Conservation (phyloP, 257 asterid species). For the Fraxinus americana region DNA sequence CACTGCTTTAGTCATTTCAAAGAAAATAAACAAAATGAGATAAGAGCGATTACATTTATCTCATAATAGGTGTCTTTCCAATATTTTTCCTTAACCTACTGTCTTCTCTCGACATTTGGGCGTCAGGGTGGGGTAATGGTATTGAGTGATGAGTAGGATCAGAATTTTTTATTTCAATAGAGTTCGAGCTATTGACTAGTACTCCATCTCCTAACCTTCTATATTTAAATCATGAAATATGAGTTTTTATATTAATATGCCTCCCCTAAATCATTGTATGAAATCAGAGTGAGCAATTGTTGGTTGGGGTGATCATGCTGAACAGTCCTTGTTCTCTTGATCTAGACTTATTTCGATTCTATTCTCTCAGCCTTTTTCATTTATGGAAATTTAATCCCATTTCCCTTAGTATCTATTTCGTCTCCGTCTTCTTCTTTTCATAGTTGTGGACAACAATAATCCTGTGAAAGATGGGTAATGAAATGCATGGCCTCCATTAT, state of each 20-base stretch:
- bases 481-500: conserved; percentile 1
- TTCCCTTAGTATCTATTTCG: background rate
- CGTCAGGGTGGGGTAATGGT: background rate
- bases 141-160: background rate
- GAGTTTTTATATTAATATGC: background rate
- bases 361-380: background rate
- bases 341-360: background rate
- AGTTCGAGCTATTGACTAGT: conserved; percentile 3
- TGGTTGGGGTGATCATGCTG: background rate
- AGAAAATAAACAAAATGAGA: background rate
- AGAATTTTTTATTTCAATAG: background rate
- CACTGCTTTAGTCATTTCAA: background rate
- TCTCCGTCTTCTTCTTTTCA: background rate
- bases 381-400: background rate
- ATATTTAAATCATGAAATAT: background rate
- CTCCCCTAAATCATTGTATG: background rate
- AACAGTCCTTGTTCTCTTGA: background rate
- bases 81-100: background rate
- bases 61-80: background rate
- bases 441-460: background rate
- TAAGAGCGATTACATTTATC: background rate
- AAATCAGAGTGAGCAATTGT: background rate
- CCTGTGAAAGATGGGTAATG: background rate
- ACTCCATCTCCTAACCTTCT: background rate
- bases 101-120: background rate